phyloP scores from a whole-genome alignment of 441 rosid genomes.

The Gossypium trilobum region DNA sequence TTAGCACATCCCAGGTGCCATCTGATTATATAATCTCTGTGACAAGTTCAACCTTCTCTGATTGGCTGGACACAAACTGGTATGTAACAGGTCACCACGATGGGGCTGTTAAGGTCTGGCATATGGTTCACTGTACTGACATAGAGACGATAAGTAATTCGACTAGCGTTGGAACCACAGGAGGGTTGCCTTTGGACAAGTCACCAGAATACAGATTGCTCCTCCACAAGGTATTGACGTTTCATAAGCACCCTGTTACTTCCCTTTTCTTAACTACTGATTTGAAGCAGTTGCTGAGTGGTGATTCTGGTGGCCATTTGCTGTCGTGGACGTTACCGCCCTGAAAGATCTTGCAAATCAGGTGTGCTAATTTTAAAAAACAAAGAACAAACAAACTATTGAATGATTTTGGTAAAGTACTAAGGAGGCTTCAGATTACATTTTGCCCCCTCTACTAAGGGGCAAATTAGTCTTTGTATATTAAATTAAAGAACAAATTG shows the following conservation, averaged over 20 bases:
- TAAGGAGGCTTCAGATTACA: not conserved
- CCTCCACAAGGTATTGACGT: constrained; percentile 76
- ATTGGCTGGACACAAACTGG: constrained; percentile 94
- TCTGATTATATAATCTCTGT: constrained; percentile 87
- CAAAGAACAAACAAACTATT: not conserved
- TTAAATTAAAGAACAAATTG: not conserved
- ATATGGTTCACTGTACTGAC: constrained; percentile 73
- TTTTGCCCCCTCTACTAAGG: not conserved
- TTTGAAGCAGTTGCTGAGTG: constrained; percentile 87
- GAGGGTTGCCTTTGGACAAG: constrained; percentile 55
- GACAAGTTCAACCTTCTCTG: constrained; percentile 77
- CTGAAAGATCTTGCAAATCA: constrained; percentile 48
- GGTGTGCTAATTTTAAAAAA: constrained; percentile 28
- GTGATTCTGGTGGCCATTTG: constrained; percentile 87
- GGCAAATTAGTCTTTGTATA: not conserved
- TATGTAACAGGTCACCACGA: constrained; percentile 97
- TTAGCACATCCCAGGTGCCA: constrained; percentile 89
- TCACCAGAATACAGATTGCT: constrained; percentile 76
- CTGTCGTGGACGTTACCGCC: constrained; percentile 74
- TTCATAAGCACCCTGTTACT: constrained; percentile 81
- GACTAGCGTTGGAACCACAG: constrained; percentile 32
- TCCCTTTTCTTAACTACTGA: constrained; percentile 71
- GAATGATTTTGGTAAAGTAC: constrained; percentile 2
- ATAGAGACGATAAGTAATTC: constrained; percentile 41
- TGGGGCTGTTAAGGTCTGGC: constrained; percentile 96